phyloP scores from a whole-genome alignment of 306 rosid genomes.

The Cicer arietinum region DNA sequence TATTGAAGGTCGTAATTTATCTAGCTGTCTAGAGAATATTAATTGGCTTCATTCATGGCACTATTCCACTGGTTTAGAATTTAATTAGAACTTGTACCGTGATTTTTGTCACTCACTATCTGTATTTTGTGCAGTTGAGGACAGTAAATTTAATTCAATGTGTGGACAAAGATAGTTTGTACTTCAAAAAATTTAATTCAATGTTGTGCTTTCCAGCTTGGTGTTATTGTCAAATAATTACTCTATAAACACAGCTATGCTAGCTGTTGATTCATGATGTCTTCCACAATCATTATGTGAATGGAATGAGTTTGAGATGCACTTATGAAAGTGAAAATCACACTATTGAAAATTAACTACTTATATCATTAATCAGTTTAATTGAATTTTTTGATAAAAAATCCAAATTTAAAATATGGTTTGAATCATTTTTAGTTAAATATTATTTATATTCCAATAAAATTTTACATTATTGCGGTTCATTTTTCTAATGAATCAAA shows the following conservation, averaged over 20 bases:
- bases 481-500: no score
- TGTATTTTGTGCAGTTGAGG: not conserved
- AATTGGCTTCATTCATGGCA: constrained; percentile 26
- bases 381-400: no score
- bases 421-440: no score
- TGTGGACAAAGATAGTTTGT: constrained; percentile 15
- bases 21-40: constrained; percentile 44
- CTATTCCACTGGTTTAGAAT: constrained; percentile 32
- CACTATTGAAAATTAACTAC: constrained; percentile 6
- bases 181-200: constrained; percentile 30
- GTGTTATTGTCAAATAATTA: constrained; percentile 30
- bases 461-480: no score
- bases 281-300: constrained; percentile 40
- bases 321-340: constrained; percentile 25
- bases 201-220: constrained; percentile 44
- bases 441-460: no score
- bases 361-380: no score
- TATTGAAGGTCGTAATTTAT: constrained; percentile 26
- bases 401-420: no score
- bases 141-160: constrained; percentile 2
- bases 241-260: not conserved
- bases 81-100: not conserved
- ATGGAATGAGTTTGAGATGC: constrained; percentile 16
- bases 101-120: constrained; percentile 13
- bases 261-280: constrained; percentile 29